A percentile compares a stretch with the other conserved stretches of the same genome.
These are phyloP conservation scores for Carex arenaria DNA, from an alignment of 202 grass and related monocot genomes.

Conservation along the genomic window DNA sequence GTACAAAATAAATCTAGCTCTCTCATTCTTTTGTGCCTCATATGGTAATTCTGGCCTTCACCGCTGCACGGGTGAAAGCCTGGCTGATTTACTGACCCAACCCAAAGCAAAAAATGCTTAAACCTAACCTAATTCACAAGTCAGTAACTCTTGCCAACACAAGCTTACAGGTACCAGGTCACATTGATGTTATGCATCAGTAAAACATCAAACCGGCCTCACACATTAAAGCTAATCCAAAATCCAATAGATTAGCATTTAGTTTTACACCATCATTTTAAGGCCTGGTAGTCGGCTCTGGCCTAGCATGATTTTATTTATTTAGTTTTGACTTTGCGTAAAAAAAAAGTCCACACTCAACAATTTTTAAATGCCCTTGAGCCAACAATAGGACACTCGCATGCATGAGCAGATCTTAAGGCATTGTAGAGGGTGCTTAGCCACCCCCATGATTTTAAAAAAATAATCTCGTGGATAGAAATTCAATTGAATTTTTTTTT, in stretches of 20 bases:
- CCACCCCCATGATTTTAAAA: too few species aligned
- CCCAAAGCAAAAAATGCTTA: not conserved
- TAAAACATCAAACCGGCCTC: not conserved
- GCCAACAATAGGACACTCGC: not conserved
- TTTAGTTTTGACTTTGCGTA: not conserved
- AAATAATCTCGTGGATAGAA: too few species aligned
- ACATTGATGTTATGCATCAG: not conserved
- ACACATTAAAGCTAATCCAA: not conserved
- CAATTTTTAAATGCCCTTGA: not conserved
- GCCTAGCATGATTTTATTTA: not conserved
- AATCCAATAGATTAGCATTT: not conserved
- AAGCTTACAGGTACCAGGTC: not conserved
- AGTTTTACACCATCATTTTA: not conserved
- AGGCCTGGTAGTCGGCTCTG: not conserved
- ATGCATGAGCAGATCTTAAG: not conserved
- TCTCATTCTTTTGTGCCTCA: not conserved
- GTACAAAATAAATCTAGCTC: not conserved
- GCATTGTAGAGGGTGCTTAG: too few species aligned
- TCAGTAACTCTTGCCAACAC: not conserved
- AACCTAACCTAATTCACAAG: not conserved
- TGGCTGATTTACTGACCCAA: not conserved
- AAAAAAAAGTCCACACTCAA: not conserved
- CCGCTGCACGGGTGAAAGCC: not conserved
- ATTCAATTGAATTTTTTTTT: too few species aligned
- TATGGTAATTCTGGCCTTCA: not conserved